Base-by-base conservation (phyloP, 768 basidiomycete species). In the Clitopilus hobsonii region DNA sequence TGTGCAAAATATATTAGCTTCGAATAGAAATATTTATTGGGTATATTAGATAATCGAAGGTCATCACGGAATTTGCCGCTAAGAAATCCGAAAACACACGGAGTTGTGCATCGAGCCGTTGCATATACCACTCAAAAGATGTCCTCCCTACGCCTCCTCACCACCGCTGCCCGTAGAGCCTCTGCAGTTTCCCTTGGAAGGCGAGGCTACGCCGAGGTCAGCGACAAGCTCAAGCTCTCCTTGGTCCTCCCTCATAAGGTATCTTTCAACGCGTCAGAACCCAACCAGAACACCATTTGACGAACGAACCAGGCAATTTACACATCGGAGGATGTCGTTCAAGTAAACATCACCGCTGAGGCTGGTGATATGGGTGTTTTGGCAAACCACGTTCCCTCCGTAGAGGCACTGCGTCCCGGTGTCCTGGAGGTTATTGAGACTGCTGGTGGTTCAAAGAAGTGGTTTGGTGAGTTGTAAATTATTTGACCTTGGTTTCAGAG, bases 341-440 rank as follows among this genome's bases (percentile, higher is more conserved):
- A 98, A 73, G 96, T 99, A 62, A 98, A 98, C 76, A 76, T 98
- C 63, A 77, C 94, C 29, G 97, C 94, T 36, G 91, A 87, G 54
- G 87, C 92, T 2, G 97, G 97, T 66, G 95, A 98, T 74, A 98
- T 98, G 94, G 97, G 97, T 79, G 91, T 99, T 64, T 86, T 99
- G 57, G 93, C 96, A 63, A 97, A 96, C 81, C 97, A 99, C 74
- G 94, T 98, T 54, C 89, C 97, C 26, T 90, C 94, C n/a, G 89
- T 98, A 56, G 97, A 99, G 72, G 81, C 96, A 49, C 80, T 99
- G 53, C 90, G 91, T 67, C 89, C 97, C 38, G 97, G 97, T 69
- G 80, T 98, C 55, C 78, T 99, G 52, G 97, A 99, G 73, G 88
- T 99, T 62, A 84, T 98, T 60, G 96, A 98, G 75, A 74, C 85